A percentile compares a stretch with the other conserved stretches of the same genome.
These are phyloP conservation scores for Verticillium nubilum DNA, from an alignment of 2,329 filamentous ascomycete species.

Conservation along the genomic window DNA sequence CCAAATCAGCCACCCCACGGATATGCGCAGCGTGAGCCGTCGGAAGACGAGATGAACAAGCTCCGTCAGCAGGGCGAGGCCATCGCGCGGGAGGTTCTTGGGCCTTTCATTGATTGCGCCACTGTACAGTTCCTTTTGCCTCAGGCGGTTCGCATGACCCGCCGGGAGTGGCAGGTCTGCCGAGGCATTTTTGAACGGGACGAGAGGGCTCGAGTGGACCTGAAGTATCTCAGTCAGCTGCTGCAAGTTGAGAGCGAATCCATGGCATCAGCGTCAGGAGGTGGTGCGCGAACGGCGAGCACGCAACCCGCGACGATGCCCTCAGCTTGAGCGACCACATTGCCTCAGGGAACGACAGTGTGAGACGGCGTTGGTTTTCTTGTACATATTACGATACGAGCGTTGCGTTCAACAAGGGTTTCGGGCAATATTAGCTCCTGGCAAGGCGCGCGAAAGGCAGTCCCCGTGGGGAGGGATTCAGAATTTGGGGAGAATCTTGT, in stretches of 20 bases:
- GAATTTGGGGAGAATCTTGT: background rate
- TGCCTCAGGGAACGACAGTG: background rate
- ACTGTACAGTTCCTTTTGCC: conserved; percentile 66
- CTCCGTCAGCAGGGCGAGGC: conserved; percentile 47
- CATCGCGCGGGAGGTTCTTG: conserved; percentile 59
- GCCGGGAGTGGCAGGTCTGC: conserved; percentile 71
- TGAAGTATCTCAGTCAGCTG: conserved; percentile 49
- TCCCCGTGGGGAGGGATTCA: background rate
- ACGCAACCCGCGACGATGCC: background rate
- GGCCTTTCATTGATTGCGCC: conserved; percentile 54
- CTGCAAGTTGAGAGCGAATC: conserved; percentile 42
- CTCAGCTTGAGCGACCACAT: background rate
- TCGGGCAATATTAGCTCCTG: background rate
- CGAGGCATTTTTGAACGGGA: conserved; percentile 62
- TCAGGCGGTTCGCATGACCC: conserved; percentile 62
- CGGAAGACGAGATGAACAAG: conserved; percentile 30
- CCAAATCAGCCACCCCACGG: conserved; percentile 15
- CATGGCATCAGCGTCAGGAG: background rate
- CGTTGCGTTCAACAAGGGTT: background rate
- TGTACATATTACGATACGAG: background rate
- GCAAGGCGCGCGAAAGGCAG: background rate
- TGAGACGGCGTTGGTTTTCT: background rate
- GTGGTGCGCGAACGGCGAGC: background rate
- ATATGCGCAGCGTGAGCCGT: conserved; percentile 15
- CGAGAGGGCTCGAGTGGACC: conserved; percentile 57